Percentiles rank a stretch among this genome's conserved stretches.
phyloP scores from a whole-genome alignment of 495 filamentous ascomycete species.

The Rhypophila decipiens region DNA sequence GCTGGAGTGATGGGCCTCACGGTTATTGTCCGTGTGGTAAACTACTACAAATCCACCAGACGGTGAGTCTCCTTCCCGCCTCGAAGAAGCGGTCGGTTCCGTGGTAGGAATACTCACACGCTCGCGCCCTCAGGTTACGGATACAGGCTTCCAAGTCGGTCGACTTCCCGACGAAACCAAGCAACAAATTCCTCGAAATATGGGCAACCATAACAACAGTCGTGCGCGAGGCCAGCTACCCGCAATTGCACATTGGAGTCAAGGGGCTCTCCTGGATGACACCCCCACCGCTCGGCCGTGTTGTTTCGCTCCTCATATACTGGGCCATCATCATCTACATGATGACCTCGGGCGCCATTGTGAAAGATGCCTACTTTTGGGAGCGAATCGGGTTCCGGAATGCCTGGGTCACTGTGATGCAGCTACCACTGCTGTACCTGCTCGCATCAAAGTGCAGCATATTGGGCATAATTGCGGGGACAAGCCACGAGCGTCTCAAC shows the following conservation, averaged over 20 bases:
- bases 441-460: slow-evolving; percentile 75
- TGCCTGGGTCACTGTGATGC: slow-evolving; percentile 70
- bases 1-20: slow-evolving; percentile 33
- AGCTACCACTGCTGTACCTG: slow-evolving; percentile 75
- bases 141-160: slow-evolving; percentile 28
- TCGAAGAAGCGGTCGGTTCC: neutral
- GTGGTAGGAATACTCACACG: neutral
- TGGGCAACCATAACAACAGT: slow-evolving; percentile 67
- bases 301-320: slow-evolving; percentile 48
- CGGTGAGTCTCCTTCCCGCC: slow-evolving; percentile 19
- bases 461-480: slow-evolving; percentile 60
- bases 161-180: slow-evolving; percentile 59
- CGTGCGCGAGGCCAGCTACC: slow-evolving; percentile 59
- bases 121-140: slow-evolving; percentile 26
- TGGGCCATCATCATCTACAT: slow-evolving; percentile 53
- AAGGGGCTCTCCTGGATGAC: slow-evolving; percentile 42
- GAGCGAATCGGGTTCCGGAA: slow-evolving; percentile 71
- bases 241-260: slow-evolving; percentile 50
- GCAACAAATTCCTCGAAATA: slow-evolving; percentile 42
- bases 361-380: slow-evolving; percentile 42
- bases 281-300: slow-evolving; percentile 51
- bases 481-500: slow-evolving; percentile 69
- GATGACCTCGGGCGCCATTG: slow-evolving; percentile 42
- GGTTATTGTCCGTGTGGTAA: slow-evolving; percentile 29
- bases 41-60: slow-evolving; percentile 25